Percentiles rank a stretch among this genome's conserved stretches.
Evolutionary conservation across 2,329 filamentous ascomycete species (phyloP).

Genomic region (Cladosporium sp.): DNA sequence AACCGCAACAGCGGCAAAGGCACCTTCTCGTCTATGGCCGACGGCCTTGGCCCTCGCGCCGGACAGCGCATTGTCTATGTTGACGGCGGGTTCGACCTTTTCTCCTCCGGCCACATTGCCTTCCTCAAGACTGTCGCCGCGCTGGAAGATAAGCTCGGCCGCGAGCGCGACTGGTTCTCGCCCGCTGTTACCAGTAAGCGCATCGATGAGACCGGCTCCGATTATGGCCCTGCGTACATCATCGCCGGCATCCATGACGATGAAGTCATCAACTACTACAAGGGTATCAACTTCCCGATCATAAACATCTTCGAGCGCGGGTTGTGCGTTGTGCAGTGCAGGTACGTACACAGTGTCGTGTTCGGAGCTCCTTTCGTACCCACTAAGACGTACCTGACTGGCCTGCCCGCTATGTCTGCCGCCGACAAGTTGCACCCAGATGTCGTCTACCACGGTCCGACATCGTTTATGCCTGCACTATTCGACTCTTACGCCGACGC

Average conservation of each 20-base stretch:
- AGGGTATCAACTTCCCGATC: conserved; percentile 97
- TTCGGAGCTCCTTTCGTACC: conserved; percentile 89
- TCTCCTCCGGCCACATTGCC: conserved; percentile 95
- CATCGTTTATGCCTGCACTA: conserved; percentile 72
- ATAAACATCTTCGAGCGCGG: conserved; percentile 99
- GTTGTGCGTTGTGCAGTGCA: conserved; percentile 91
- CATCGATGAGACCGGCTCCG: conserved; percentile 58
- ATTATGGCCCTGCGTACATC: conserved; percentile 82
- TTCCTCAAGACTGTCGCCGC: conserved; percentile 77
- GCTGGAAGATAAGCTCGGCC: conserved; percentile 66
- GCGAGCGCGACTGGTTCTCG: conserved; percentile 68
- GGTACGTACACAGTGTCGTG: conserved; percentile 82
- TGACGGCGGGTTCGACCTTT: conserved; percentile 93
- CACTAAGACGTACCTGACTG: conserved; percentile 69
- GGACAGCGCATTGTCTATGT: conserved; percentile 91
- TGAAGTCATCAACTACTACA: conserved; percentile 91
- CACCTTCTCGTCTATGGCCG: conserved; percentile 63
- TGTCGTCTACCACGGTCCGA: conserved; percentile 94
- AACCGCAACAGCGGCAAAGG: conserved; percentile 49
- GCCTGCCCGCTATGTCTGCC: conserved; percentile 58
- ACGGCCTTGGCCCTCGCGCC: conserved; percentile 65
- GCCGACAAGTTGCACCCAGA: conserved; percentile 55
- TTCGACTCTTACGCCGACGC: conserved; percentile 64
- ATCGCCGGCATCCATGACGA: conserved; percentile 93
- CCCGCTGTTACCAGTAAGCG: conserved; percentile 61